phyloP scores from a whole-genome alignment of 768 basidiomycete genomes.

The Pholiota molesta region DNA sequence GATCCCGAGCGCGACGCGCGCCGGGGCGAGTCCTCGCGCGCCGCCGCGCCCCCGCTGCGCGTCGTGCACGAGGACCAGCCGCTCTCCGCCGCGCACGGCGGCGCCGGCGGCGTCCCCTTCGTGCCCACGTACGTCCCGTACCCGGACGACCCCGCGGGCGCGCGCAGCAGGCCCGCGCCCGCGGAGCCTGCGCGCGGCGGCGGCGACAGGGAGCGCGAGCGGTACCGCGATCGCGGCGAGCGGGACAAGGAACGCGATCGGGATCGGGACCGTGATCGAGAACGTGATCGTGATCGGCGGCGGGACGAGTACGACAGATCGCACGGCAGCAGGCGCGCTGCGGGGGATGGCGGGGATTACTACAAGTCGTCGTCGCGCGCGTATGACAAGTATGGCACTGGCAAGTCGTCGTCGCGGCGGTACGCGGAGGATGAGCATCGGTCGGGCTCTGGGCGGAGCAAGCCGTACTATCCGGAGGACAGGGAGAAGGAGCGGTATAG shows the following conservation, averaged over 20 bases:
- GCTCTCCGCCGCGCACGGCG: slow-evolving; percentile 20
- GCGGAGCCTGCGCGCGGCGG: background rate
- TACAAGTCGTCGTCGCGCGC: slow-evolving; percentile 12
- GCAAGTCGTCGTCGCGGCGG: slow-evolving; percentile 18
- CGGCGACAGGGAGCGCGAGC: background rate
- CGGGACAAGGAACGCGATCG: slow-evolving; percentile 17
- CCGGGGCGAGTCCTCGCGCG: too few species aligned
- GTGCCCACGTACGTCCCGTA: slow-evolving; percentile 22
- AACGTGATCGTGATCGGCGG: slow-evolving; percentile 15
- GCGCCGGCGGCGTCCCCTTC: slow-evolving; percentile 23
- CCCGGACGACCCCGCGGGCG: slow-evolving; percentile 11
- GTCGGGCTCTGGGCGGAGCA: slow-evolving; percentile 6
- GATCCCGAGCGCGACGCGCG: slow-evolving; percentile 11
- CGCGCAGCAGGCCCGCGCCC: background rate
- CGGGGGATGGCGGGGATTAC: slow-evolving; percentile 15
- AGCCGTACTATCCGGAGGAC: slow-evolving; percentile 21
- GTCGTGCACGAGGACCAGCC: slow-evolving; percentile 27
- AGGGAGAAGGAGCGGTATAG: slow-evolving; percentile 13
- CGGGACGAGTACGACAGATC: slow-evolving; percentile 22
- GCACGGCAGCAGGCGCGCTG: slow-evolving; percentile 6
- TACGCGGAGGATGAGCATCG: slow-evolving; percentile 25
- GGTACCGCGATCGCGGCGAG: slow-evolving; percentile 4
- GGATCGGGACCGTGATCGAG: slow-evolving; percentile 18
- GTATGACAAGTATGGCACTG: slow-evolving; percentile 21
- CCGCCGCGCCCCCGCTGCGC: slow-evolving; percentile 18